Conservation (phyloP, 192 early-diverging fungal species). For the Coemansia sp. region DNA sequence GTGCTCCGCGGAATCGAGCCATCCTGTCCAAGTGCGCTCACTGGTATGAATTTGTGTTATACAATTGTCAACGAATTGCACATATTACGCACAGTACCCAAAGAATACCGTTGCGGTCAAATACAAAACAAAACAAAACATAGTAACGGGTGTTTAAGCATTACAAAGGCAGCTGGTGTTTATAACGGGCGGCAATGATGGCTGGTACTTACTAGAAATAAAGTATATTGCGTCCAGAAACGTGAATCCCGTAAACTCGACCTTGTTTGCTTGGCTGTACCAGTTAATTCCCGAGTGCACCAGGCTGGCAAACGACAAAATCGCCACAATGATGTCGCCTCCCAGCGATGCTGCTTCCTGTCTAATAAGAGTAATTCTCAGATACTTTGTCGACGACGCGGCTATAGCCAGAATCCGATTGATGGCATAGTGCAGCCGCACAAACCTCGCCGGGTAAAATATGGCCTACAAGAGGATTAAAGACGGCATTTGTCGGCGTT, state of each 20-base stretch:
- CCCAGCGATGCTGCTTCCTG: constrained; percentile 32
- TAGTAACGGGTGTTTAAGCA: background rate
- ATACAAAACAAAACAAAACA: background rate
- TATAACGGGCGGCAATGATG: too few species aligned
- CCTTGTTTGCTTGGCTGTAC: constrained; percentile 29
- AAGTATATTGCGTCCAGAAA: constrained; percentile 51
- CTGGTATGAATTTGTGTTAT: constrained; percentile 13
- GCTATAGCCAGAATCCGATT: constrained; percentile 26
- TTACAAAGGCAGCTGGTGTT: background rate
- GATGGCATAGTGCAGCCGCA: constrained; percentile 36
- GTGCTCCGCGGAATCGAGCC: constrained; percentile 39
- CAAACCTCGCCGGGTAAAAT: constrained; percentile 49
- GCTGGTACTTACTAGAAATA: constrained; percentile 47
- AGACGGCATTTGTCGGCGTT: background rate
- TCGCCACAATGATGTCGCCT: constrained; percentile 37
- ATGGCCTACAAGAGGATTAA: constrained; percentile 23
- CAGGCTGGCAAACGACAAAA: constrained; percentile 37
- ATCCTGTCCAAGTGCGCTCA: constrained; percentile 28
- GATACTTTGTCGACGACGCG: constrained; percentile 8
- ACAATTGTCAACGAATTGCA: constrained; percentile 2
- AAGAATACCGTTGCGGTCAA: too few species aligned
- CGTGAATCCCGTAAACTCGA: constrained; percentile 19
- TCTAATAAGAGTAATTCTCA: constrained; percentile 29
- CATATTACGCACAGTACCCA: too few species aligned
- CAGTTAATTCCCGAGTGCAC: constrained; percentile 50